Conservation (phyloP, 495 filamentous ascomycete species). For the Parathielavia appendiculata region DNA sequence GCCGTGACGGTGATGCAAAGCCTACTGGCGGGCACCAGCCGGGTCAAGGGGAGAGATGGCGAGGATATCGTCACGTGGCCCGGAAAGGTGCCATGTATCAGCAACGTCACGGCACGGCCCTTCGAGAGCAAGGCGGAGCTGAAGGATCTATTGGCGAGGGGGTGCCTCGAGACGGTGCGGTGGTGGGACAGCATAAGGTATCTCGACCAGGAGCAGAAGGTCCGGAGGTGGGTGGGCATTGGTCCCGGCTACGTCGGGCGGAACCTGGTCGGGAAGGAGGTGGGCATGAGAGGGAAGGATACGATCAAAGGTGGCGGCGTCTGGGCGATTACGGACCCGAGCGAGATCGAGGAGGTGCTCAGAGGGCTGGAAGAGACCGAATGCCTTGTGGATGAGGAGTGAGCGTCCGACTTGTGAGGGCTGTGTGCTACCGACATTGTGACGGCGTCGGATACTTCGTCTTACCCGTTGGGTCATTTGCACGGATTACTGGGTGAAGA, state of each 20-base stretch:
- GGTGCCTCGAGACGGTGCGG: conserved; percentile 79
- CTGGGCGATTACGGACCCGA: conserved; percentile 83
- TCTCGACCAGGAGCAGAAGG: conserved; percentile 77
- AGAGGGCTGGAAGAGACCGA: conserved; percentile 71
- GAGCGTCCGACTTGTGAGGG: conserved; percentile 9
- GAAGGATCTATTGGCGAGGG: conserved; percentile 66
- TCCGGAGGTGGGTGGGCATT: conserved; percentile 86
- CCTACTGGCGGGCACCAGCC: conserved; percentile 52
- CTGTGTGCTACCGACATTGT: background rate
- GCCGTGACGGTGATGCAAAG: conserved; percentile 66
- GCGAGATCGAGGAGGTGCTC: conserved; percentile 73
- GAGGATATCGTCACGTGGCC: conserved; percentile 64
- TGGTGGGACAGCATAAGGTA: conserved; percentile 94
- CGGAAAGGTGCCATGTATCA: conserved; percentile 67
- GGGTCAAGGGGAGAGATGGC: conserved; percentile 40
- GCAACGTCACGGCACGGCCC: conserved; percentile 77
- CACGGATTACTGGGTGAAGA: background rate
- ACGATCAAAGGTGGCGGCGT: conserved; percentile 81
- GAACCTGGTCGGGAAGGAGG: conserved; percentile 92
- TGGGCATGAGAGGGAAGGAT: conserved; percentile 75
- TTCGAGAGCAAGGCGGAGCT: conserved; percentile 69
- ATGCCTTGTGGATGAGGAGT: conserved; percentile 39
- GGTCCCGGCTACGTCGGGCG: conserved; percentile 92
- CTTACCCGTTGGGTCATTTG: background rate
- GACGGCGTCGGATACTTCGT: background rate